phyloP scores from a whole-genome alignment of 176 grass and related monocot genomes.

The Oryza brachyantha region DNA sequence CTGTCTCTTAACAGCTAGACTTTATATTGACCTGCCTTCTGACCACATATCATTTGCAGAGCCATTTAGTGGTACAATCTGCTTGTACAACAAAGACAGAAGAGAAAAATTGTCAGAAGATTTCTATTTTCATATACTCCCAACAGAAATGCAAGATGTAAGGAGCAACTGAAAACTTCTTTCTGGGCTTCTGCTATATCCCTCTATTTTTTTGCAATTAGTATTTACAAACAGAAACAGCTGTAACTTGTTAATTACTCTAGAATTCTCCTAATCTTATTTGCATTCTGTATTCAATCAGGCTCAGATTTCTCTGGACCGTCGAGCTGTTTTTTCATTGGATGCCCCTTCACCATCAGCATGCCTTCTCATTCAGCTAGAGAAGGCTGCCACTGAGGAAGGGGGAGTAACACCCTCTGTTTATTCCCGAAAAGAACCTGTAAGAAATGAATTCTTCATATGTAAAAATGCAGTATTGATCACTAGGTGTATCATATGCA shows the following conservation, averaged over 20 bases:
- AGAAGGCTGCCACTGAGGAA: slow-evolving; percentile 92
- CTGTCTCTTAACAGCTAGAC: slow-evolving; percentile 22
- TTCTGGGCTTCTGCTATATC: neutral
- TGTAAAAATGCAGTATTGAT: neutral
- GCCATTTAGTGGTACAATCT: slow-evolving; percentile 93
- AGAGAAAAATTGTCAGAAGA: slow-evolving; percentile 96
- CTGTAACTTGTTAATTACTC: slow-evolving; percentile 1
- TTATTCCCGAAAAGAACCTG: slow-evolving; percentile 99
- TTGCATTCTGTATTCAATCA: slow-evolving; percentile 18
- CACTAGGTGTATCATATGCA: neutral
- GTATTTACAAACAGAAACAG: neutral
- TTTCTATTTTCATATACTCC: slow-evolving; percentile 82
- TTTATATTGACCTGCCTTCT: slow-evolving; percentile 27
- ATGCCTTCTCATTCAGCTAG: slow-evolving; percentile 90
- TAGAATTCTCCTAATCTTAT: slow-evolving; percentile 19
- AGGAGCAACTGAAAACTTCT: slow-evolving; percentile 31
- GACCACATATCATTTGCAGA: slow-evolving; percentile 49
- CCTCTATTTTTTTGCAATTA: slow-evolving; percentile 13
- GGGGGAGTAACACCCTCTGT: slow-evolving; percentile 87
- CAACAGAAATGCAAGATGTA: slow-evolving; percentile 86
- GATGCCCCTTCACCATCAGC: slow-evolving; percentile 86
- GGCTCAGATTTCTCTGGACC: slow-evolving; percentile 64
- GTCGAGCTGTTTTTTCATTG: slow-evolving; percentile 75
- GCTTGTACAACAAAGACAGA: slow-evolving; percentile 97
- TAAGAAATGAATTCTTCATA: slow-evolving; percentile 51